These are phyloP conservation scores for Penicillium sp. DNA, from an alignment of 2,329 filamentous ascomycete species.

Conservation along the genomic window DNA sequence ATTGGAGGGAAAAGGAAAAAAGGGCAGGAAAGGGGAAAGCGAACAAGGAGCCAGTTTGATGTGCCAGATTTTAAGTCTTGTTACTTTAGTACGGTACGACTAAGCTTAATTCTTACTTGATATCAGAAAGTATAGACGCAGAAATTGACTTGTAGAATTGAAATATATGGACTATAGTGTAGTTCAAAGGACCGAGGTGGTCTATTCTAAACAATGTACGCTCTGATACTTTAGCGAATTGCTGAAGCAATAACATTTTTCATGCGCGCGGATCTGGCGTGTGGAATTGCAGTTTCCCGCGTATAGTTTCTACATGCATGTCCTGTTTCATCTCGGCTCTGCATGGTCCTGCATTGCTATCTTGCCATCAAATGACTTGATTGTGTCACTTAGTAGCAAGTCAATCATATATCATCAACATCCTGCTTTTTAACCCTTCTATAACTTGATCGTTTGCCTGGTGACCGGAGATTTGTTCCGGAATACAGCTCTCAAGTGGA, in stretches of 20 bases:
- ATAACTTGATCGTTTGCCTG: not conserved
- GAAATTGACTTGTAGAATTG: not conserved
- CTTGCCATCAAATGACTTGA: not conserved
- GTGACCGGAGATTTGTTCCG: slow-evolving; percentile 1
- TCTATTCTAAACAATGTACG: not conserved
- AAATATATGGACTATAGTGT: too few species aligned
- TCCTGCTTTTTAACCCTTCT: not conserved
- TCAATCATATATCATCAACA: not conserved
- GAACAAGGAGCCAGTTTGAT: slow-evolving; percentile 17
- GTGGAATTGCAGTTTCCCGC: slow-evolving; percentile 11
- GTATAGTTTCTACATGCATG: not conserved
- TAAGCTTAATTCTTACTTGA: not conserved
- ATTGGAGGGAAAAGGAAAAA: slow-evolving; percentile 7
- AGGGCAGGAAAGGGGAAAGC: slow-evolving; percentile 24
- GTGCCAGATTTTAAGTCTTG: not conserved
- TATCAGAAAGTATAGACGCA: not conserved
- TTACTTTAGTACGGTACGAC: not conserved
- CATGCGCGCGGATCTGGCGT: slow-evolving; percentile 22
- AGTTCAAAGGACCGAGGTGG: too few species aligned
- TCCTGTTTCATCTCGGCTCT: not conserved
- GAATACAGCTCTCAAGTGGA: not conserved
- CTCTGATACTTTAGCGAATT: not conserved
- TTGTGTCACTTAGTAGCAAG: not conserved
- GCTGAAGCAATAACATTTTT: slow-evolving; percentile 1
- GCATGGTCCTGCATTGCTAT: not conserved